Base-by-base conservation (phyloP, 2,329 filamentous ascomycete species). In the Sarocladium strictum region DNA sequence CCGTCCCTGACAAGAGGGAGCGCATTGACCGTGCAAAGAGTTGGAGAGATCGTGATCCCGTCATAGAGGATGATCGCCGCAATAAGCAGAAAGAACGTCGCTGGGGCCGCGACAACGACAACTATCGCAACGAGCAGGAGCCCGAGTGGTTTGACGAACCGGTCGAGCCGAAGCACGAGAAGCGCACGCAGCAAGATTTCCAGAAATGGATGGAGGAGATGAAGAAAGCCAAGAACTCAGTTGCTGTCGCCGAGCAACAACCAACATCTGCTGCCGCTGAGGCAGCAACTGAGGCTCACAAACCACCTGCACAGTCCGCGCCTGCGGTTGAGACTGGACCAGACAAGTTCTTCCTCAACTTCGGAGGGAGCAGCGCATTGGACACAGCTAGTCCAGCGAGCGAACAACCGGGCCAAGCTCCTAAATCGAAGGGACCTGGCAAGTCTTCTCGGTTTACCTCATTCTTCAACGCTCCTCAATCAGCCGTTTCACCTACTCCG, bases 191-290 rank as follows among this genome's bases (percentile, higher is more conserved):
- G 63, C 91, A 95, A 65, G 92, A 97, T 61, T 95, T 97, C 69
- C 87, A 95, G 72, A 89, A 89, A 61, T 97, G 93, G 84, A 96
- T 96, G 78, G 90, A 95, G 62, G 81, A 80, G 59, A 95, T 95
- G 90, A 93, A 89, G 69, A 85, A 84, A 37, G 79, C 82, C 58
- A 82, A 77, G 62, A 72, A 66, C 56, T 67, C 64, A 43, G 64
- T 62, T 7, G 53, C 67, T 49, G 58, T 65, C 3, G 59, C 62
- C 32, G 54, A 57, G 40, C 55, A 59, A 43, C 55, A 67, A 57
- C 57, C 60, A 61, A 35, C 72, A 49, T 70, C 72, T 55, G 62
- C 70, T 4, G 56, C 62, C 14, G 56, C 62, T 14, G 72, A 70
- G 27, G 62, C 70, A 21, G 63, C 65, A 15, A 58, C 65, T 38